Conservation (phyloP, 202 grass and related monocot species). For the Eragrostis tef region DNA sequence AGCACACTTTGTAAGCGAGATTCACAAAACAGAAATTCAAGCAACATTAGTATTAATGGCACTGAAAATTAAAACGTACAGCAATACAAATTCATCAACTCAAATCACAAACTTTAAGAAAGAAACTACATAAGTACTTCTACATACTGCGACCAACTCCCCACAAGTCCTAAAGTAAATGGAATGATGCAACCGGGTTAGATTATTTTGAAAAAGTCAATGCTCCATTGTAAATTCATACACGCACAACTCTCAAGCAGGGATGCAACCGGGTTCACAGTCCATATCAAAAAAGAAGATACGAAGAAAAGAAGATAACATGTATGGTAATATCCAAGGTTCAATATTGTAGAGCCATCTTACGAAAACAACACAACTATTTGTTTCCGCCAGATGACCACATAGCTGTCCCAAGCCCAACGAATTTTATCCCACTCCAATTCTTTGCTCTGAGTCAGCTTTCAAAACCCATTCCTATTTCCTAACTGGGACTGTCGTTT, state of each 20-base stretch:
- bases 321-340: no score
- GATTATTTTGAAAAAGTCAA: background rate
- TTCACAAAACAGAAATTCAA: background rate
- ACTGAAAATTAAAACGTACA: background rate
- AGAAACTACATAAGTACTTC: background rate
- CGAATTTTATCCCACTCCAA: no score
- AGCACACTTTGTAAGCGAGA: background rate
- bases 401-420: no score
- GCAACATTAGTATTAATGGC: background rate
- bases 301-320: background rate
- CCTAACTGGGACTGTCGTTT: no score
- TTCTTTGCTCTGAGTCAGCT: no score
- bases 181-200: background rate
- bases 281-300: background rate
- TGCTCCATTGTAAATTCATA: background rate
- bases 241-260: background rate
- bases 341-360: no score
- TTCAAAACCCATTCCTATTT: no score
- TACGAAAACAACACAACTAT: no score
- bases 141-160: background rate
- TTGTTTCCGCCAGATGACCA: no score
- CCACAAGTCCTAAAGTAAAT: background rate
- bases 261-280: background rate
- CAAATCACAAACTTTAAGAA: background rate
- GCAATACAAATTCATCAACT: conserved; percentile 3